Percentiles rank a stretch among this genome's conserved stretches.
Conservation (phyloP, 1,284 basidiomycete genomes). For the Athelia psychrophila region DNA sequence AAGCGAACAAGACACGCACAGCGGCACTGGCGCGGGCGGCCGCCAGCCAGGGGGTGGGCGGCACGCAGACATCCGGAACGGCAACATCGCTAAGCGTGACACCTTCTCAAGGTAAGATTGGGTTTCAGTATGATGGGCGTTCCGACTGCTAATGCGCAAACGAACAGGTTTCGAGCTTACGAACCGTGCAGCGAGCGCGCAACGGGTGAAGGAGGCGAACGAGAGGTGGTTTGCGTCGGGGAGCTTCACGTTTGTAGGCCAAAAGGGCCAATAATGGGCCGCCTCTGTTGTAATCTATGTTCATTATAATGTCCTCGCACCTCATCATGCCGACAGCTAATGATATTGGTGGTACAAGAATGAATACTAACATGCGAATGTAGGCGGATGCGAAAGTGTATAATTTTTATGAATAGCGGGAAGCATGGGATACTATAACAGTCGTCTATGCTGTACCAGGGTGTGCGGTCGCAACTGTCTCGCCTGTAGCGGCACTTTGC, state of each 20-base stretch:
- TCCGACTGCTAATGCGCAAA: slow-evolving; percentile 7
- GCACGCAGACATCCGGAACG: slow-evolving; percentile 74
- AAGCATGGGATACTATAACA: slow-evolving; percentile 1
- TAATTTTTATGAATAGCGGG: slow-evolving; percentile 1
- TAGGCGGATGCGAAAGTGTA: neutral
- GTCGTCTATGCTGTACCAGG: slow-evolving; percentile 35
- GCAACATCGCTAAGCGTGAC: slow-evolving; percentile 93
- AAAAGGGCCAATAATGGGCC: slow-evolving; percentile 47
- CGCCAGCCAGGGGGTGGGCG: slow-evolving; percentile 36
- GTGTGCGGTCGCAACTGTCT: slow-evolving; percentile 65
- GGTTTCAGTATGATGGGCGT: slow-evolving; percentile 6
- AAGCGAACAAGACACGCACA: slow-evolving; percentile 90
- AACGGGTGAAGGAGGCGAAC: slow-evolving; percentile 88
- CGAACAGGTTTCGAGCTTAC: slow-evolving; percentile 87
- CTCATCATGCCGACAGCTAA: neutral
- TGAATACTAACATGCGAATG: neutral
- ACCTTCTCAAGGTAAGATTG: slow-evolving; percentile 82
- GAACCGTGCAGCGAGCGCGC: slow-evolving; percentile 75
- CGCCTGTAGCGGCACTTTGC: slow-evolving; percentile 63
- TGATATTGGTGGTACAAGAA: slow-evolving; percentile 1
- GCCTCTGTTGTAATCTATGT: neutral
- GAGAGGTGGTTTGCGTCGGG: slow-evolving; percentile 90
- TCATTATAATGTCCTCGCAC: neutral
- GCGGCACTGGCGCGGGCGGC: slow-evolving; percentile 77
- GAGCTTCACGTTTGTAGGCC: slow-evolving; percentile 77